Evolutionary conservation across 2,329 filamentous ascomycete species (phyloP).

Genomic region (Ophiostoma perfectum): DNA sequence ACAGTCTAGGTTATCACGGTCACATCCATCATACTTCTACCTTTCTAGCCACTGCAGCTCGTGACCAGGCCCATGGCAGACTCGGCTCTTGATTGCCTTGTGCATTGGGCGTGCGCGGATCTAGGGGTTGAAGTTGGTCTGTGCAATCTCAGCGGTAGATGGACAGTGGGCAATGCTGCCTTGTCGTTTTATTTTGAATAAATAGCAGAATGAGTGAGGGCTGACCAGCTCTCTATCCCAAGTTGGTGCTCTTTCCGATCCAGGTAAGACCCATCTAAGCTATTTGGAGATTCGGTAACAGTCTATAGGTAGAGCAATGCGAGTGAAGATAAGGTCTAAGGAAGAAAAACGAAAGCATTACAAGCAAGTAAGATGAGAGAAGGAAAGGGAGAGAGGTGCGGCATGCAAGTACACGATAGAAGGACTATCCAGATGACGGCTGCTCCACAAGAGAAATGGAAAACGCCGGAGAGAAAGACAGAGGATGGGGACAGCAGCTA

Average conservation of each 20-base stretch:
- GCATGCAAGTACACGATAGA: not conserved
- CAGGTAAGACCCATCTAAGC: not conserved
- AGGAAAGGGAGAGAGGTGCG: not conserved
- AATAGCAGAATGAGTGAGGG: not conserved
- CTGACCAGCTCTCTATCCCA: not conserved
- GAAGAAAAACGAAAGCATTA: not conserved
- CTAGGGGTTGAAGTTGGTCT: not conserved
- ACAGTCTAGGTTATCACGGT: no score
- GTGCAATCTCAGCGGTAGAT: not conserved
- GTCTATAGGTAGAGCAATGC: not conserved
- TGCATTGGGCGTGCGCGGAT: not conserved
- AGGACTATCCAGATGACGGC: not conserved
- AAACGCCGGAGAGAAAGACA: not conserved
- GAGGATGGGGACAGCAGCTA: not conserved
- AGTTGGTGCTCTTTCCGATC: not conserved
- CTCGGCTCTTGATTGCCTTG: conserved; percentile 4
- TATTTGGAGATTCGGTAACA: not conserved
- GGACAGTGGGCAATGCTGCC: not conserved
- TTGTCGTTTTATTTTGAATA: not conserved
- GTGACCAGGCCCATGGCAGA: not conserved
- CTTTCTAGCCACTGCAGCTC: not conserved
- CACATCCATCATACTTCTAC: not conserved
- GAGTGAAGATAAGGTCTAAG: no score
- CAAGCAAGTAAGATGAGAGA: not conserved
- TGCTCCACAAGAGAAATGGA: not conserved